Evolutionary conservation across 148 eudicot genomes (phyloP).

Genomic region (Vaccinium darrowii): DNA sequence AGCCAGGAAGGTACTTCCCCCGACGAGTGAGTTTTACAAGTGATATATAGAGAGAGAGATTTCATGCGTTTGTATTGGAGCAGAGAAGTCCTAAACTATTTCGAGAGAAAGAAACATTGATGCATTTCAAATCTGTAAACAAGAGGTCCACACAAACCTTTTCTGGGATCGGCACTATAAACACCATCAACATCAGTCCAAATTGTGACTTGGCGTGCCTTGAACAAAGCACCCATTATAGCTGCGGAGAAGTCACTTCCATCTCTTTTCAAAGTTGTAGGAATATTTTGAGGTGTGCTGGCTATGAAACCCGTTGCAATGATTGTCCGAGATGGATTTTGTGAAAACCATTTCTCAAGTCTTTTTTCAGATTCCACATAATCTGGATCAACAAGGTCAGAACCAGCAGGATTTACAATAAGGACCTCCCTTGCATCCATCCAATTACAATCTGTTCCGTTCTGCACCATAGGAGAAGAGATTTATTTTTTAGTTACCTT

Average conservation of each 20-base stretch:
- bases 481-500: conserved; percentile 3
- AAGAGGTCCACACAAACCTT: conserved; percentile 53
- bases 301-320: conserved; percentile 99
- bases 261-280: conserved; percentile 95
- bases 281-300: conserved; percentile 84
- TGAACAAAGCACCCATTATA: conserved; percentile 91
- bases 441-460: conserved; percentile 74
- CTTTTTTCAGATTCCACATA: conserved; percentile 71
- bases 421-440: conserved; percentile 98
- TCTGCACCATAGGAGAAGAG: conserved; percentile 38
- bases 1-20: not conserved
- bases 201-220: conserved; percentile 91
- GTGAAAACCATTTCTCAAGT: conserved; percentile 84
- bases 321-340: conserved; percentile 61
- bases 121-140: not conserved
- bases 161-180: conserved; percentile 97
- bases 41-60: not conserved
- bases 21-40: not conserved
- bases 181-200: conserved; percentile 99
- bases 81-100: not conserved
- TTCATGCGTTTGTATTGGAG: not conserved
- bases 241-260: conserved; percentile 99
- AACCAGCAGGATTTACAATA: conserved; percentile 73
- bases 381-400: conserved; percentile 96
- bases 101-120: not conserved